Evolutionary conservation across 805 yeast species (phyloP).

Genomic region (Schizosaccharomyces cryophilus): DNA sequence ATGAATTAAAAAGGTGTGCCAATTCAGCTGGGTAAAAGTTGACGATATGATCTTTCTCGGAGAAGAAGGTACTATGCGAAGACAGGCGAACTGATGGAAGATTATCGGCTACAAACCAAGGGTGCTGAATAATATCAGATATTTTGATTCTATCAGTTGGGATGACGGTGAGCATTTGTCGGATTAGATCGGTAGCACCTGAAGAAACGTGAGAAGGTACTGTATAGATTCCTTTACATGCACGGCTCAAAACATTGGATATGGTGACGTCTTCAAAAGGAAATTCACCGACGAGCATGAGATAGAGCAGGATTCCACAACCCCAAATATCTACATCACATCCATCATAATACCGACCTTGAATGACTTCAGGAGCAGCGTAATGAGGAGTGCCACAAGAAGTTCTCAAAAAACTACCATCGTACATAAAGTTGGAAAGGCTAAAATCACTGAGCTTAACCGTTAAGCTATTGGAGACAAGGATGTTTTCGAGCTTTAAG

Average conservation of each 20-base stretch:
- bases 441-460: not conserved
- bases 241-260: conserved; percentile 79
- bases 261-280: conserved; percentile 93
- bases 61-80: not conserved
- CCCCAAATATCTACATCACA: conserved; percentile 98
- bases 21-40: not conserved
- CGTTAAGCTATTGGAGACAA: conserved; percentile 67
- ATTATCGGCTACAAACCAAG: conserved; percentile 68
- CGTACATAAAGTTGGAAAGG: not conserved
- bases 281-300: conserved; percentile 82
- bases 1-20: not conserved
- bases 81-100: conserved; percentile 30
- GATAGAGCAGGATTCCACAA: conserved; percentile 82
- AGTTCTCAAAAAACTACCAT: conserved; percentile 25
- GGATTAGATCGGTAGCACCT: conserved; percentile 62
- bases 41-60: not conserved
- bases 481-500: conserved; percentile 83
- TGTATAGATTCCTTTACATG: conserved; percentile 65
- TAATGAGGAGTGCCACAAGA: conserved; percentile 92
- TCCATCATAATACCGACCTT: conserved; percentile 86
- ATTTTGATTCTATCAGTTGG: conserved; percentile 85
- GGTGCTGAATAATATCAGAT: conserved; percentile 75
- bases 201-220: conserved; percentile 64
- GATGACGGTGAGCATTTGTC: conserved; percentile 79
- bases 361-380: conserved; percentile 92